phyloP scores from a whole-genome alignment of 371 early-diverging fungal genomes.

The Mortierella sp. region DNA sequence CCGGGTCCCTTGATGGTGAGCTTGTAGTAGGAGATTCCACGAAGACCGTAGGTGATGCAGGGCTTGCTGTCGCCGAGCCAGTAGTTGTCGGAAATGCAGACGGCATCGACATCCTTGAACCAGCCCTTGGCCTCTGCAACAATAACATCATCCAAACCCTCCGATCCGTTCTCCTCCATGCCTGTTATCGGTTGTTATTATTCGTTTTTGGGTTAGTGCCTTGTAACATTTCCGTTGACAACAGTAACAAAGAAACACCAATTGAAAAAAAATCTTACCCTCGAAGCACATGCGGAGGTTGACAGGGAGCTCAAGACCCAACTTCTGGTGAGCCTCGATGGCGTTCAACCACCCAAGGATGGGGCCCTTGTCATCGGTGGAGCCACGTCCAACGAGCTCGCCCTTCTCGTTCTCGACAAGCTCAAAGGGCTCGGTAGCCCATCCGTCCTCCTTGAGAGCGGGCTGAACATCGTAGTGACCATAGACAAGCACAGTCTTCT shows the following conservation, averaged over 20 bases:
- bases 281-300: conserved; percentile 97
- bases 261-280: conserved; percentile 75
- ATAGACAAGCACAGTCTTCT: conserved; percentile 97
- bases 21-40: conserved; percentile 94
- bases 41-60: conserved; percentile 97
- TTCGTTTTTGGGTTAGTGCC: not conserved
- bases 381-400: conserved; percentile 92
- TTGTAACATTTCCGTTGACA: not conserved
- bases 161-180: conserved; percentile 81
- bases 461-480: conserved; percentile 98
- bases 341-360: conserved; percentile 95
- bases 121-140: conserved; percentile 84
- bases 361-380: conserved; percentile 97
- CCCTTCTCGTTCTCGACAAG: conserved; percentile 88
- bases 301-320: conserved; percentile 92
- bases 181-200: conserved; percentile 31
- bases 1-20: conserved; percentile 84
- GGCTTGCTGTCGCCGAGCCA: conserved; percentile 97
- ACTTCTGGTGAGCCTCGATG: conserved; percentile 92
- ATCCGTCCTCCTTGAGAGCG: conserved; percentile 95
- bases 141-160: conserved; percentile 95
- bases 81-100: conserved; percentile 97
- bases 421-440: conserved; percentile 94
- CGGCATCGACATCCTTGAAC: conserved; percentile 92
- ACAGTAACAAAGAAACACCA: not conserved